Base-by-base conservation (phyloP, 345 rosid species). In the Sisymbrium altissimum region DNA sequence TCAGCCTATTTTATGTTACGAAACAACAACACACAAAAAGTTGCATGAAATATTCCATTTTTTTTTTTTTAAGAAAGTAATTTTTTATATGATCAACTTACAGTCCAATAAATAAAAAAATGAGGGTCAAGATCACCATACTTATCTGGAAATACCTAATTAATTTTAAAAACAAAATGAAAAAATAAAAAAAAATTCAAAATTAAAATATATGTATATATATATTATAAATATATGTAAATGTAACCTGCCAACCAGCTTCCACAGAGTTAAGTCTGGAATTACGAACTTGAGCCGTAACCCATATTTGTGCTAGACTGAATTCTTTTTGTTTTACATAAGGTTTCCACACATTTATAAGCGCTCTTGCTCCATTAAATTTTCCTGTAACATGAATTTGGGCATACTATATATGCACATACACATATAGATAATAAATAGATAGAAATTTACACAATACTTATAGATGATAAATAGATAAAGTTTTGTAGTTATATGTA, bases 241-340 rank as follows among this genome's bases (percentile, higher is more conserved):
- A 46, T 46, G 33, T 21, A 45, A 50, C 55, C 55, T 46, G 69
- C 56, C 69, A 64, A 46, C 56, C 69, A 46, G 27, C 9, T 32
- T 64, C 56, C 14, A 64, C 32, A 41, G 0, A 30, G 17, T 46
- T 46, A 32, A 10, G 6, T 5, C 32, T 30, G 9, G 0, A 1
- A n/a, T 3, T 29, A 29, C 32, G 0, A 41, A 2, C 6, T 25
- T 43, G 56, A 11, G 30, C 39, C 30, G 0, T 1, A 45, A 64
- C 0, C 56, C 69, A 64, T 1, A 64, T 64, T 21, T 64, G 69
- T 7, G 30, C 43, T 64, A 46, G 30, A 18, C 69, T 64, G 13
- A 46, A 64, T 9, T 41, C 56, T 12, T 21, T 13, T 25, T 3
- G 14, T 65, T 32, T 27, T 33, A 65, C 44, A 50, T 18, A 7